A percentile compares a stretch with the other conserved stretches of the same genome.
Evolutionary conservation across 129 eudicot species (phyloP).

Genomic region (Apium graveolens): DNA sequence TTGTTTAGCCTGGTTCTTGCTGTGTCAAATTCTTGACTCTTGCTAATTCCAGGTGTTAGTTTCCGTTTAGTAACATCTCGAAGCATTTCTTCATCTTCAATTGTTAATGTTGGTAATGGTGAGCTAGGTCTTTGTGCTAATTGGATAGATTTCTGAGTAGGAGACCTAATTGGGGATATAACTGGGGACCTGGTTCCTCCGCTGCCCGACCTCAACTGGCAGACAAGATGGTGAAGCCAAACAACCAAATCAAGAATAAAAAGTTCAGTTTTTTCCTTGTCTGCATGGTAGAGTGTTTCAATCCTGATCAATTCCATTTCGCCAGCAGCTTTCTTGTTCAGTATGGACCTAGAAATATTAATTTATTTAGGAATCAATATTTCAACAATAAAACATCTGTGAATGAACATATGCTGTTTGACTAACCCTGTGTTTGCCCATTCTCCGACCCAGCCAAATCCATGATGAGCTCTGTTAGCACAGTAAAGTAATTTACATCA

Average conservation of each 20-base stretch:
- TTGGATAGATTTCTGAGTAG: slow-evolving; percentile 55
- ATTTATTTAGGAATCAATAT: neutral
- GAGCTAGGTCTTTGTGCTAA: slow-evolving; percentile 37
- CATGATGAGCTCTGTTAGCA: slow-evolving; percentile 88
- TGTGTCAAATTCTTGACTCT: slow-evolving; percentile 83
- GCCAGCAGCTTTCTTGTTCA: slow-evolving; percentile 54
- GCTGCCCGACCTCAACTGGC: slow-evolving; percentile 45
- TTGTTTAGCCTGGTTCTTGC: slow-evolving; percentile 39
- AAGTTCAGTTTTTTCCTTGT: slow-evolving; percentile 76
- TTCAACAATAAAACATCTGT: neutral
- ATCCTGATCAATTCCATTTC: slow-evolving; percentile 65
- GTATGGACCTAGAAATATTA: slow-evolving; percentile 47
- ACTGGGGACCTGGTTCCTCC: slow-evolving; percentile 63
- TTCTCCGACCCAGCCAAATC: slow-evolving; percentile 99
- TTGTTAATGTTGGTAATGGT: slow-evolving; percentile 51
- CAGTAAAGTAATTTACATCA: neutral
- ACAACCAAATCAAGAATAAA: slow-evolving; percentile 73
- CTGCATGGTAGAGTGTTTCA: slow-evolving; percentile 91
- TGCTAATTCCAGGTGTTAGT: slow-evolving; percentile 87
- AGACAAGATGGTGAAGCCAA: slow-evolving; percentile 91
- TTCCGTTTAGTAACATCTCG: slow-evolving; percentile 71
- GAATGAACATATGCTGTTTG: neutral
- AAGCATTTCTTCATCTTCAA: slow-evolving; percentile 87
- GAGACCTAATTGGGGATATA: slow-evolving; percentile 84
- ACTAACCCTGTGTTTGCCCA: slow-evolving; percentile 99